Evolutionary conservation across 306 rosid genomes (phyloP), one percentile per base, ranked within the genome.

Genomic region (Sophora flavescens): DNA sequence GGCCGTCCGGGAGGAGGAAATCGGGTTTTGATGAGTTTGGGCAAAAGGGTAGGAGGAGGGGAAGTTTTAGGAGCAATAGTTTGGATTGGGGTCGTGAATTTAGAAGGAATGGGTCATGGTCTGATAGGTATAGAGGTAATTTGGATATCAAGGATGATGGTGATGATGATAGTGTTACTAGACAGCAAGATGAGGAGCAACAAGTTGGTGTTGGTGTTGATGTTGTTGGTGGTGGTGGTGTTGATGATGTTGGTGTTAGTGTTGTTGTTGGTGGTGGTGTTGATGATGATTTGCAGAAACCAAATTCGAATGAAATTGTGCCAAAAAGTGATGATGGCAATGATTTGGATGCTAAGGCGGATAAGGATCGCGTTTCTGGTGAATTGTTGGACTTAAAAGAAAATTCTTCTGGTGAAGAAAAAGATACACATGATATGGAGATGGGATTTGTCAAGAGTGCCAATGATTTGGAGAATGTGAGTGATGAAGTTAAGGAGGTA

Each of bases 71-170:
- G 3, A 70, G 70, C 38, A 78, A 86, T 81, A 87, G 88, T 22
- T 84, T 89, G 51, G 97, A 89, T 69, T 88, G 92, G 91, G 86
- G 88, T 53, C 84, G 89, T 58, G 93, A 91, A 0, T 88, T 78
- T 64, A 84, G 84, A 64, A 88, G 96, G 80, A 85, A 81, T 67
- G 88, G 80, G 35, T 90, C 96, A 0, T 93, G 90, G 84, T 67
- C 88, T 17, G 97, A 88, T 78, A 91, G 91, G 30, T 66, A 50
- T 52, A 58, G 88, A 65, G 88, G 60, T 41, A 75, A 85, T 6
- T 45, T 81, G 4, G 92, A 88, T 16, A 14, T 57, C 26, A 92
- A 83, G 66, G 87, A 76, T 60, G 90, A 62, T 32, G 83, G 80
- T 63, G 84, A 69, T 59, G 86, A 48, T 65, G 86, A 86, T 71